Conservation (phyloP, 257 asterid species). For the Dorcoceras hygrometricum region DNA sequence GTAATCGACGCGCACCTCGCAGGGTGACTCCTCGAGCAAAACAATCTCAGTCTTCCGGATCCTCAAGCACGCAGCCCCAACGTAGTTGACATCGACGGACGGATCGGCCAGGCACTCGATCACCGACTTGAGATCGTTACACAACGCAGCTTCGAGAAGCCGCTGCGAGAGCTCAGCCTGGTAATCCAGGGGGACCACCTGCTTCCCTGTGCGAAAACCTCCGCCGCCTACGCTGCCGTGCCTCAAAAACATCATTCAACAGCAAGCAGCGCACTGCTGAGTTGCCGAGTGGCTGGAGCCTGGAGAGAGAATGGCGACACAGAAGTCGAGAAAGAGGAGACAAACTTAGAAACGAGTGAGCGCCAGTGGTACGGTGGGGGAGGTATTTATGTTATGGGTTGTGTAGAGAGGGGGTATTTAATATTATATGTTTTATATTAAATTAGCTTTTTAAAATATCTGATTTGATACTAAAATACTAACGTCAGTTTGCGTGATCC, state of each 20-base stretch:
- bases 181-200: slow-evolving; percentile 72
- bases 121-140: slow-evolving; percentile 52
- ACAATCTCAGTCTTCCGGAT: slow-evolving; percentile 50
- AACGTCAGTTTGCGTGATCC: no score
- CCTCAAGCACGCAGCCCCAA: slow-evolving; percentile 63
- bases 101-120: slow-evolving; percentile 59
- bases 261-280: slow-evolving; percentile 14
- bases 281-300: slow-evolving; percentile 16
- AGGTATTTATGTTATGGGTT: slow-evolving; percentile 23
- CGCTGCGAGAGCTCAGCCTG: slow-evolving; percentile 71
- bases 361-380: slow-evolving; percentile 26
- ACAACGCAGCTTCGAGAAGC: slow-evolving; percentile 56
- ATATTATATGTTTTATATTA: no score
- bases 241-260: slow-evolving; percentile 43
- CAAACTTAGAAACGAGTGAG: slow-evolving; percentile 52
- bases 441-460: no score
- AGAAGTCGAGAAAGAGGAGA: slow-evolving; percentile 26
- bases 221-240: slow-evolving; percentile 36
- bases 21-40: slow-evolving; percentile 48
- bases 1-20: slow-evolving; percentile 45
- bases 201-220: slow-evolving; percentile 53
- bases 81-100: slow-evolving; percentile 66
- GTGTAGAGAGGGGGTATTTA: no score
- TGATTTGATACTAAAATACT: background rate
- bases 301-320: slow-evolving; percentile 22